A percentile compares a stretch with the other conserved stretches of the same genome.
phyloP scores from a whole-genome alignment of 345 rosid species.

The Citrus cavaleriei region DNA sequence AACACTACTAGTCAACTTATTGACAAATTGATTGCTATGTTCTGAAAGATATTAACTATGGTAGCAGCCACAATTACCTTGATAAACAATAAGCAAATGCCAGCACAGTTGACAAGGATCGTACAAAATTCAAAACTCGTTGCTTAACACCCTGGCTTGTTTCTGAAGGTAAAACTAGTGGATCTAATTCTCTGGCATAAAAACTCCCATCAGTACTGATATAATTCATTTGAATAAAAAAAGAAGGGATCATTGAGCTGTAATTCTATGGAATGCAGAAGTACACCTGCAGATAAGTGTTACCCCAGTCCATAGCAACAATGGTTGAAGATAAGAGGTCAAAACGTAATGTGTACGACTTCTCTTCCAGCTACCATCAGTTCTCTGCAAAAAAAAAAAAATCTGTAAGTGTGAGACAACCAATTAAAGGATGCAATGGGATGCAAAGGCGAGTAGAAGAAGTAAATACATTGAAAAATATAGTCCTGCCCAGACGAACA shows the following conservation, averaged over 20 bases:
- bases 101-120: conserved; percentile 69
- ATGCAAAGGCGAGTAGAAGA: conserved; percentile 6
- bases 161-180: conserved; percentile 69
- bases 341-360: conserved; percentile 47
- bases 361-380: conserved; percentile 66
- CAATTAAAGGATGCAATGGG: conserved; percentile 4
- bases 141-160: conserved; percentile 81
- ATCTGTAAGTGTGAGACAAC: conserved; percentile 3
- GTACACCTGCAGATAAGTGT: conserved; percentile 77
- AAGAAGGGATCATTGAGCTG: neutral
- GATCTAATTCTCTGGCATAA: conserved; percentile 71
- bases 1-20: neutral
- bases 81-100: conserved; percentile 86
- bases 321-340: conserved; percentile 80
- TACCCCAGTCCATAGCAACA: conserved; percentile 82
- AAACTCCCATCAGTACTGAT: conserved; percentile 18
- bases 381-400: conserved; percentile 38
- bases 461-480: conserved; percentile 47
- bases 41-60: neutral
- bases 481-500: conserved; percentile 46
- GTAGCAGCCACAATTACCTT: conserved; percentile 45
- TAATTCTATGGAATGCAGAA: neutral
- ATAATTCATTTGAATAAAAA: neutral
- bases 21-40: neutral
- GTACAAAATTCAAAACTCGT: conserved; percentile 68